Evolutionary conservation across 495 filamentous ascomycete genomes (phyloP), one percentile per base, ranked within the genome.

Genomic region (Immersiella caudata): DNA sequence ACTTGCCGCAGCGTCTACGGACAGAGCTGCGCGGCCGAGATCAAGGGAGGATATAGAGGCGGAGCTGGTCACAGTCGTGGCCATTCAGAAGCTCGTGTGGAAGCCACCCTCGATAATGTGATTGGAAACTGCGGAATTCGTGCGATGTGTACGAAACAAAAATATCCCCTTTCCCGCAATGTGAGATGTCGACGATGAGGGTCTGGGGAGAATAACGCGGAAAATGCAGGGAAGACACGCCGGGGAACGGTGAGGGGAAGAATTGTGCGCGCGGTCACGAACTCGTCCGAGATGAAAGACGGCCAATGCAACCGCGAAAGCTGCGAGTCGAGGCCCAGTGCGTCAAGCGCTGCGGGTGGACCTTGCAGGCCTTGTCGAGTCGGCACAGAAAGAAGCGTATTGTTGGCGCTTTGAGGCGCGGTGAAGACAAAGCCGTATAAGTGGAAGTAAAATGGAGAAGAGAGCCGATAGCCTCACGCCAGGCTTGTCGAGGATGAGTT

Each of bases 81-180:
- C 77, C 81, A 84, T 84, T 68, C 64, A 74, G 68, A 65, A 18
- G 55, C 36, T 67, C 68, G 69, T 69, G 25, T 2, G 6, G 24
- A 63, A 52, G 51, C 22, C 12, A 29, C 21, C 36, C 33, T 24
- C 51, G n/a, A 59, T 24, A 59, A 67, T 59, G 20, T 24, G 50
- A 56, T 59, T 29, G 56, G n/a, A n/a, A n/a, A 35, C 7, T 59
- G 56, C 21, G 56, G 56, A 55, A 55, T 46, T 4, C 16, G 40
- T 46, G 40, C 11, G 40, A 55, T 55, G 9, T n/a, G 21, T 7
- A 22, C 24, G 22, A 11, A 55, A 55, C 24, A n/a, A 14, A 55
- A 59, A 33, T 33, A 6, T 7, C 52, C 24, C 14, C 16, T 55
- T 22, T 26, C 33, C 21, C 60, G 57, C 16, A 24, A 51, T n/a